Evolutionary conservation across 441 rosid species (phyloP).

Genomic region (Populus hybrid): DNA sequence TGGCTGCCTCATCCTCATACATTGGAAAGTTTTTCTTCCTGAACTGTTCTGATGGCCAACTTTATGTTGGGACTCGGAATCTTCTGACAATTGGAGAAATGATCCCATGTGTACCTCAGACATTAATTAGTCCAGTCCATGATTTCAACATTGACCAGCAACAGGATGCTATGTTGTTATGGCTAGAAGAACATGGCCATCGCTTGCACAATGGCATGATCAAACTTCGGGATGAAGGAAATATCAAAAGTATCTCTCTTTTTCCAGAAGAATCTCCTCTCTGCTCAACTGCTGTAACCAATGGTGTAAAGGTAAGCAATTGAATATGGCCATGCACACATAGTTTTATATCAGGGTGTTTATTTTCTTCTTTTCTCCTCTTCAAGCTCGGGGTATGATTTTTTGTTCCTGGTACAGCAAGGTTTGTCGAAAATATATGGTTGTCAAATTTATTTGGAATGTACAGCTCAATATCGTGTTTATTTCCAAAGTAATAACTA

Average conservation of each 20-base stretch:
- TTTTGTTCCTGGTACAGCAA: background rate
- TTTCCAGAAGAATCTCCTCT: conserved; percentile 62
- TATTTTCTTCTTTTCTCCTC: background rate
- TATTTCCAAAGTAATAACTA: background rate
- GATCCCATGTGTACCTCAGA: conserved; percentile 68
- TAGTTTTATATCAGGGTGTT: background rate
- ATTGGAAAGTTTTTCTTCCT: conserved; percentile 61
- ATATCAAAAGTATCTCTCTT: conserved; percentile 41
- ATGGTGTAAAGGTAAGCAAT: conserved; percentile 57
- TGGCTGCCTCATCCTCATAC: conserved; percentile 50
- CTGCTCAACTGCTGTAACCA: conserved; percentile 59
- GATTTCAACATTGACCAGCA: conserved; percentile 36
- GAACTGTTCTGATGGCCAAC: conserved; percentile 65
- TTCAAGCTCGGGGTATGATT: background rate
- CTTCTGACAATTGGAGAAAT: conserved; percentile 39
- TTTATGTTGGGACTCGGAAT: conserved; percentile 55
- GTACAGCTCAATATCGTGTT: background rate
- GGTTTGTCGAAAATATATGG: background rate
- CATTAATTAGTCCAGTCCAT: conserved; percentile 47
- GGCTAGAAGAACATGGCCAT: conserved; percentile 73
- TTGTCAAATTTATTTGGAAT: background rate
- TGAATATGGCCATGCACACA: background rate
- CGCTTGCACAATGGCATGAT: conserved; percentile 54
- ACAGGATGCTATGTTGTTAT: conserved; percentile 71
- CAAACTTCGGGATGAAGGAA: conserved; percentile 35